A percentile compares a stretch with the other conserved stretches of the same genome.
phyloP scores from a whole-genome alignment of 306 rosid species.

The Glycyrrhiza uralensis region DNA sequence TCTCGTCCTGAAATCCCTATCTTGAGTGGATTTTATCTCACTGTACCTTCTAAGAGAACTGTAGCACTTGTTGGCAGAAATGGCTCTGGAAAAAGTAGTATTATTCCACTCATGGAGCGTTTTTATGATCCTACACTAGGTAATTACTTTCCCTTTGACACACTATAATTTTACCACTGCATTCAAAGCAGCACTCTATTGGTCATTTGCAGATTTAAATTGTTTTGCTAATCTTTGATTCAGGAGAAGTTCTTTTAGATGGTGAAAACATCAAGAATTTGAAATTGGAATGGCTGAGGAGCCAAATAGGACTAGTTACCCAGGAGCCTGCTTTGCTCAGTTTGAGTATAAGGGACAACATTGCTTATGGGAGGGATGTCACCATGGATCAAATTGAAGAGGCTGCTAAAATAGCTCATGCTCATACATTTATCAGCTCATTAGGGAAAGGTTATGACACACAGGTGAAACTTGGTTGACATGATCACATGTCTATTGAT shows the following conservation, averaged over 20 bases:
- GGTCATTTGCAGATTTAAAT: constrained; percentile 25
- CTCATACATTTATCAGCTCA: constrained; percentile 95
- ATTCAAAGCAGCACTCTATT: constrained; percentile 12
- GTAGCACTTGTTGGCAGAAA: constrained; percentile 99
- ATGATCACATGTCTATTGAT: background rate
- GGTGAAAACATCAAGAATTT: constrained; percentile 92
- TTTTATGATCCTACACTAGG: constrained; percentile 98
- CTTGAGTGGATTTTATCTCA: constrained; percentile 91
- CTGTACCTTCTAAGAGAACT: constrained; percentile 94
- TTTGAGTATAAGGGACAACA: constrained; percentile 93
- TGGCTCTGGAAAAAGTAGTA: constrained; percentile 98
- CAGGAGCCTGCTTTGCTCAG: constrained; percentile 99
- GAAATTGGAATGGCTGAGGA: constrained; percentile 90
- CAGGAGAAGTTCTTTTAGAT: constrained; percentile 99
- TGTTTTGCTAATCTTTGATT: constrained; percentile 39
- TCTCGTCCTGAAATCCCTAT: constrained; percentile 99
- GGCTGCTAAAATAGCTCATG: constrained; percentile 98
- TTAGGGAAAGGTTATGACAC: constrained; percentile 76
- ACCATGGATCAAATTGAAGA: constrained; percentile 93
- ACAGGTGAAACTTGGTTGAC: constrained; percentile 59
- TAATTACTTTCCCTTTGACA: constrained; percentile 21
- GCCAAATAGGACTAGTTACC: constrained; percentile 96
- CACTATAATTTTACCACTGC: constrained; percentile 13
- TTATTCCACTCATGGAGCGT: constrained; percentile 98
- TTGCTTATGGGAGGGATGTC: constrained; percentile 95